Percentiles rank a stretch among this genome's conserved stretches.
phyloP scores from a whole-genome alignment of 2,329 filamentous ascomycete species.

The Fonsecaea erecta region DNA sequence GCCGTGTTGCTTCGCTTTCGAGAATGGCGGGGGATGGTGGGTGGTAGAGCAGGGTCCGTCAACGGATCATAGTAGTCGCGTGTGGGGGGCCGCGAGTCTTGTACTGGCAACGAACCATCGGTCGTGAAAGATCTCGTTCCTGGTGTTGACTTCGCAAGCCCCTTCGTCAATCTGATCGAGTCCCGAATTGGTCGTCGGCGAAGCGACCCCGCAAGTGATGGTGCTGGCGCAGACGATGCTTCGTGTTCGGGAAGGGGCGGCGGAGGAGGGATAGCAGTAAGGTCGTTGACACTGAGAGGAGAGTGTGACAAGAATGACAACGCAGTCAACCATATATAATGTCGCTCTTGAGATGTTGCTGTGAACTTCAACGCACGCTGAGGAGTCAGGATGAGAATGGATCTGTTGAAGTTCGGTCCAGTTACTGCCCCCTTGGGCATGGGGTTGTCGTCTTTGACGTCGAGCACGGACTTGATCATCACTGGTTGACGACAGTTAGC shows the following conservation, averaged over 20 bases:
- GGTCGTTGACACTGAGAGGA: constrained; percentile 76
- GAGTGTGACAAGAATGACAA: constrained; percentile 94
- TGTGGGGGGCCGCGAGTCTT: constrained; percentile 39
- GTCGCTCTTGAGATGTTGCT: constrained; percentile 77
- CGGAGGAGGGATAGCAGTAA: constrained; percentile 63
- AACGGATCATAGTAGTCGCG: constrained; percentile 41
- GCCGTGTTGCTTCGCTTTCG: constrained; percentile 91
- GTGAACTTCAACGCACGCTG: constrained; percentile 96
- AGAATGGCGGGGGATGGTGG: constrained; percentile 67
- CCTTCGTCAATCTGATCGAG: constrained; percentile 87
- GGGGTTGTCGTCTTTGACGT: constrained; percentile 92
- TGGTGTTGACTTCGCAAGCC: constrained; percentile 56
- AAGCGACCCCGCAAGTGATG: constrained; percentile 53
- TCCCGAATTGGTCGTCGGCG: constrained; percentile 73
- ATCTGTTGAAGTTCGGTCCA: constrained; percentile 75
- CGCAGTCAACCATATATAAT: constrained; percentile 93
- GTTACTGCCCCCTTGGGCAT: constrained; percentile 68
- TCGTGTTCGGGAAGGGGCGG: constrained; percentile 53
- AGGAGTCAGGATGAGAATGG: constrained; percentile 91
- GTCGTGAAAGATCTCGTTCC: constrained; percentile 48
- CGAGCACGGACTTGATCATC: constrained; percentile 90
- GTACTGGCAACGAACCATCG: constrained; percentile 38
- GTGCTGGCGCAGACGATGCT: constrained; percentile 17
- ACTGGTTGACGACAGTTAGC: constrained; percentile 61
- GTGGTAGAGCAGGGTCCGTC: constrained; percentile 53